Evolutionary conservation across 257 asterid species (phyloP), one percentile per base, ranked within the genome.

Genomic region (Solanum tacnaense): DNA sequence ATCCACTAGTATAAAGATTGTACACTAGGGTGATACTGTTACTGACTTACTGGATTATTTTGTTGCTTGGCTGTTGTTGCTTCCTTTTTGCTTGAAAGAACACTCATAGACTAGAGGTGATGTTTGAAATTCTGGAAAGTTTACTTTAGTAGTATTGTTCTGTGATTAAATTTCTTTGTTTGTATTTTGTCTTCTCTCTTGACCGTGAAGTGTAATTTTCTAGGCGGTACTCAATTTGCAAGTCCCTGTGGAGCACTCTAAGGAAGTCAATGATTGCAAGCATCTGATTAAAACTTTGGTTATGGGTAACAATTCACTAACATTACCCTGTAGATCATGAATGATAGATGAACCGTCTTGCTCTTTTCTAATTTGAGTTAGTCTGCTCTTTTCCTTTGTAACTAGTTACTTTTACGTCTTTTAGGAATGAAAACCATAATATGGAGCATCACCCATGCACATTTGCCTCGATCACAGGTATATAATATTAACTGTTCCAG

Each of bases 391-490:
- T 34, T 46, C 73, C 68, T 11, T 74, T 58, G 86, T 82, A 32
- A 49, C 70, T 82, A 49, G 68, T 83, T 29, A 82, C 86, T 74
- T 60, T 86, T 90, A 74, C 32, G 29, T 71, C 70, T 13, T 88
- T 91, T 93, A 97, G 99, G 99, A 91, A 97, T 97, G 99, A 97
- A 96, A 94, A 97, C 99, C 84, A 97, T 97, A 68, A 93, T 96
- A 88, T 97, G 99, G 99, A 96, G 99, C 93, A 97, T 97, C 89
- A 97, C 99, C 86, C 99, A 97, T 92, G 96, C 99, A 84, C 99
- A 97, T 91, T 87, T 94, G 76, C 99, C 99, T 52, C 94, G 99
- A 85, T 94, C 99, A 70, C 99, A 97, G 98, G 99, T 96, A 89
- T 89, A 89, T 82, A 46, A 21, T 56, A 46, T 73, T 31, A 88